Conservation (phyloP, 257 asterid species). For the Scutellaria barbata region DNA sequence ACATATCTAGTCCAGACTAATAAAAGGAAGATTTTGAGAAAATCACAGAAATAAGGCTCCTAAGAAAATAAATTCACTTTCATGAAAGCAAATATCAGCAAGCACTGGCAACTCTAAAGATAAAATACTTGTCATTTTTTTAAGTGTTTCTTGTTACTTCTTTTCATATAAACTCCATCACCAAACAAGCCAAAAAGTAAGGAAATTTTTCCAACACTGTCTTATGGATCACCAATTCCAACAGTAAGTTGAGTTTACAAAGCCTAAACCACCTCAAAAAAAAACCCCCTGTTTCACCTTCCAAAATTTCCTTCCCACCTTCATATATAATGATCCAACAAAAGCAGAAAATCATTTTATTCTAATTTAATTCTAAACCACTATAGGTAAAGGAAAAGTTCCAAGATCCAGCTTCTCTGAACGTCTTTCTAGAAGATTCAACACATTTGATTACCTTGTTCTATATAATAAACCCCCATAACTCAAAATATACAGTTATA, state of each 20-base stretch:
- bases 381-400: slow-evolving; percentile 5
- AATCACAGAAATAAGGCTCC: background rate
- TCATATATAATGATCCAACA: slow-evolving; percentile 14
- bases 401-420: slow-evolving; percentile 17
- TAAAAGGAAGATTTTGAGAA: slow-evolving; percentile 24
- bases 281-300: background rate
- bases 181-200: slow-evolving; percentile 14
- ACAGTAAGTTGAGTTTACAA: slow-evolving; percentile 3
- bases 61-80: slow-evolving; percentile 1
- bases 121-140: background rate
- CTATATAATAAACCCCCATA: background rate
- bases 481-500: background rate
- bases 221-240: slow-evolving; percentile 21
- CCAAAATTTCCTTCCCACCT: slow-evolving; percentile 20
- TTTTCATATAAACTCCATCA: slow-evolving; percentile 22
- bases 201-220: slow-evolving; percentile 11
- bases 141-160: background rate
- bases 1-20: slow-evolving; percentile 11
- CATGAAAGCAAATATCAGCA: slow-evolving; percentile 10
- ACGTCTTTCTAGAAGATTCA: slow-evolving; percentile 4
- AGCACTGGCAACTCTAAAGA: no score
- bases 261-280: slow-evolving; percentile 2
- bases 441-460: slow-evolving; percentile 22
- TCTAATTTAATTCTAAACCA: slow-evolving; percentile 22
- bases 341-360: background rate